Evolutionary conservation across 345 rosid species (phyloP).

Genomic region (Eucalyptus caleyi): DNA sequence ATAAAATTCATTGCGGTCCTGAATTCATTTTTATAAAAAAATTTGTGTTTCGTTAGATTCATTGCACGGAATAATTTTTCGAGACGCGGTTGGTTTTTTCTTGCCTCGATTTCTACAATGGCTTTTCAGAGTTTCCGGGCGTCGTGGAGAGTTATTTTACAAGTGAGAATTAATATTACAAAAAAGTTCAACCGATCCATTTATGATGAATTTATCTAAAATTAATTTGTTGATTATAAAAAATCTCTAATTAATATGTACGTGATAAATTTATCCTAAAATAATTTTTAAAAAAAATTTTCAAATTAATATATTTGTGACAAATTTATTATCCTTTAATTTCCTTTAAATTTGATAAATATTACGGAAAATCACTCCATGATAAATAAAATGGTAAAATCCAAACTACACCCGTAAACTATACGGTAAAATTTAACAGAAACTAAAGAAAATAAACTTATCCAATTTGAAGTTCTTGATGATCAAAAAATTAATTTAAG

Average conservation of each 20-base stretch:
- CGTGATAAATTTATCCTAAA: rapidly evolving
- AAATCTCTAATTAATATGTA: rapidly evolving
- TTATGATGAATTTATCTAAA: no score
- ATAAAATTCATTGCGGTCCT: not conserved
- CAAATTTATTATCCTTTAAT: no score
- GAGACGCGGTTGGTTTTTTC: not conserved
- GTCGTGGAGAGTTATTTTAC: not conserved
- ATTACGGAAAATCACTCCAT: rapidly evolving
- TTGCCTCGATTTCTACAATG: not conserved
- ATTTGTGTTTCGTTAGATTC: rapidly evolving
- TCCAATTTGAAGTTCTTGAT: no score
- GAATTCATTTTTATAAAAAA: no score
- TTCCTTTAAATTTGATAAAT: no score
- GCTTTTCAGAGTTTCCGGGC: not conserved
- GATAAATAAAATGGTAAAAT: rapidly evolving
- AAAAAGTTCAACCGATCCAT: no score
- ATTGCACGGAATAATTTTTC: not conserved
- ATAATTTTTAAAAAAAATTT: rapidly evolving
- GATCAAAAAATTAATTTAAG: rapidly evolving
- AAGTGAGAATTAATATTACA: no score
- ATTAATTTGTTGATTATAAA: no score
- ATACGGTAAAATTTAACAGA: rapidly evolving
- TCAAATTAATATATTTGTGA: rapidly evolving
- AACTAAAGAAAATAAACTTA: no score
- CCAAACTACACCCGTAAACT: rapidly evolving